Conservation (phyloP, 345 rosid genomes). For the Erysimum cheiranthoides region DNA sequence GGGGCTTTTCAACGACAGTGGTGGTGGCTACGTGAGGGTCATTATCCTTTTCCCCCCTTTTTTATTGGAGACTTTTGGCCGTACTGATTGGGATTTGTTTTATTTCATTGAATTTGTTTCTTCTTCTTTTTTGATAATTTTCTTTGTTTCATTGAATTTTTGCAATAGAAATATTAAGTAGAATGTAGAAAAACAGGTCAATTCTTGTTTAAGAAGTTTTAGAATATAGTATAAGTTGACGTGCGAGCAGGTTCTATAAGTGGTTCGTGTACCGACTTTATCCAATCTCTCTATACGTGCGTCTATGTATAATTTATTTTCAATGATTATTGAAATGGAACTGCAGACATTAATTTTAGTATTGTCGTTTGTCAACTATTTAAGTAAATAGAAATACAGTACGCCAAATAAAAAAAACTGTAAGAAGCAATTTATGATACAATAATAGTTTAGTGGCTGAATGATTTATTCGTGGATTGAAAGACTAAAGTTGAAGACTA, state of each 20-base stretch:
- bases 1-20: not conserved
- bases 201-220: slow-evolving; percentile 35
- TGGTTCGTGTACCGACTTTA: slow-evolving; percentile 35
- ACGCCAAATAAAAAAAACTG: not conserved
- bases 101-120: slow-evolving; percentile 12
- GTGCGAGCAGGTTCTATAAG: slow-evolving; percentile 44
- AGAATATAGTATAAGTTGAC: slow-evolving; percentile 29
- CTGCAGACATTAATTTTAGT: not conserved
- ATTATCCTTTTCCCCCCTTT: slow-evolving; percentile 1
- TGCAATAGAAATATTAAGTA: not conserved
- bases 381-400: not conserved
- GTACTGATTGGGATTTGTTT: slow-evolving; percentile 39
- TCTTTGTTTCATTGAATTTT: not conserved
- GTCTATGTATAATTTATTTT: slow-evolving; percentile 18
- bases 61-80: slow-evolving; percentile 41
- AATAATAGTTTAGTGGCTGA: no score
- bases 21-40: slow-evolving; percentile 47
- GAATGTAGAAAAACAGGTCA: slow-evolving; percentile 30
- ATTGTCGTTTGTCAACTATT: slow-evolving; percentile 16
- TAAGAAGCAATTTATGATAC: not conserved
- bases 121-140: no score
- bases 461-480: not conserved
- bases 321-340: not conserved
- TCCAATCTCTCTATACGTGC: slow-evolving; percentile 41
- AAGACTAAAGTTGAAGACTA: not conserved